A percentile compares a stretch with the other conserved stretches of the same genome.
phyloP scores from a whole-genome alignment of 208 protist genomes.

The Acanthamoeba royreba region DNA sequence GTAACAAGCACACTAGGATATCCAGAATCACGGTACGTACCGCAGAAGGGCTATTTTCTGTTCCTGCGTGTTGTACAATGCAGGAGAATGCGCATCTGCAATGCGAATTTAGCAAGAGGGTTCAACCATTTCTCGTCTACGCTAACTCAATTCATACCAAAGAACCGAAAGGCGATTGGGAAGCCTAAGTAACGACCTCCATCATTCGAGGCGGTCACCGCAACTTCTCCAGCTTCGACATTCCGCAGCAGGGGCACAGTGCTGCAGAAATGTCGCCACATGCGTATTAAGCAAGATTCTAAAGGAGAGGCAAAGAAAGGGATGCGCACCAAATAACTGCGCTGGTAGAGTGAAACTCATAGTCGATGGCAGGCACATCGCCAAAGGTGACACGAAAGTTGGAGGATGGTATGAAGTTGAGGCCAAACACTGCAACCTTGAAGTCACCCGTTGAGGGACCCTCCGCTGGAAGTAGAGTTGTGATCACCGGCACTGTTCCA shows the following conservation, averaged over 20 bases:
- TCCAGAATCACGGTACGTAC: no score
- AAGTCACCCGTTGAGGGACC: constrained; percentile 54
- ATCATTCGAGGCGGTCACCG: constrained; percentile 61
- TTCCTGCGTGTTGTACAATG: neutral
- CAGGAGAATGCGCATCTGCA: neutral
- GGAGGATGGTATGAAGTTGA: constrained; percentile 57
- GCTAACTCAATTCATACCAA: no score
- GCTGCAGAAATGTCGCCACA: neutral
- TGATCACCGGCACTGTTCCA: neutral
- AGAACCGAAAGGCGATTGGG: constrained; percentile 52
- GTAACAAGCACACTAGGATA: no score
- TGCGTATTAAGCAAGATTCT: neutral
- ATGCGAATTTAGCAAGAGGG: neutral
- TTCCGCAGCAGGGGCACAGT: neutral
- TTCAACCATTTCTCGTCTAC: no score
- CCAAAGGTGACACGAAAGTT: constrained; percentile 59
- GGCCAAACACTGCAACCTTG: constrained; percentile 61
- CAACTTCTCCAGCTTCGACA: neutral
- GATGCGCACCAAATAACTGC: constrained; percentile 46
- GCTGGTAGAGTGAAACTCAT: constrained; percentile 61
- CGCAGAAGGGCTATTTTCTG: neutral
- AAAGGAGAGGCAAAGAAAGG: neutral
- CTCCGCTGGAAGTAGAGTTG: neutral
- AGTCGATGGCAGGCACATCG: constrained; percentile 32
- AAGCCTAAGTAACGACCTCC: constrained; percentile 50